Evolutionary conservation across 1,284 basidiomycete species (phyloP).

Genomic region (Mycocalia duriaeana): DNA sequence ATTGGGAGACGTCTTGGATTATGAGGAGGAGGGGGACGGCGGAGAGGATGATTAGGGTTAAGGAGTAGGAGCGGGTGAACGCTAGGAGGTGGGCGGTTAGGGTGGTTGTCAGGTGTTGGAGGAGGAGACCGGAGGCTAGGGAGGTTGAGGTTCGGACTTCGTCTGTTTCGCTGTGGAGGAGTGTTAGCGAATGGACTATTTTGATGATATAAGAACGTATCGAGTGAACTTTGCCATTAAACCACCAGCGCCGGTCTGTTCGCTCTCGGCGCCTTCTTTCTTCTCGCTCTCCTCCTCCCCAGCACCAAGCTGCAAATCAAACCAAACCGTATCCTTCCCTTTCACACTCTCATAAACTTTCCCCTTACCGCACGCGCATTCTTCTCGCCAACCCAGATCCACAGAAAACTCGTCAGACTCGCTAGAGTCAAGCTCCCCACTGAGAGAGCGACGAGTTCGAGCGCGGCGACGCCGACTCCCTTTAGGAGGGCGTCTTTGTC

Average conservation of each 20-base stretch:
- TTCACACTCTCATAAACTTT: slow-evolving; percentile 71
- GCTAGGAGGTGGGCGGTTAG: slow-evolving; percentile 80
- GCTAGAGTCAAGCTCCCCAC: slow-evolving; percentile 68
- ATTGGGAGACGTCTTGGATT: slow-evolving; percentile 74
- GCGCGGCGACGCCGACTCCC: slow-evolving; percentile 34
- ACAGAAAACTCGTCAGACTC: slow-evolving; percentile 73
- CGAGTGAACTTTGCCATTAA: slow-evolving; percentile 91
- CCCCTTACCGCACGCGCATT: slow-evolving; percentile 70
- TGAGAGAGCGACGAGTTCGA: slow-evolving; percentile 73
- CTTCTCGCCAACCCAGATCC: slow-evolving; percentile 87
- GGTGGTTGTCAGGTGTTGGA: slow-evolving; percentile 81
- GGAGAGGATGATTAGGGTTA: slow-evolving; percentile 83
- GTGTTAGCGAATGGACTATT: slow-evolving; percentile 4
- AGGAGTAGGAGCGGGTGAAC: slow-evolving; percentile 73
- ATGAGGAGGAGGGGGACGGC: slow-evolving; percentile 81
- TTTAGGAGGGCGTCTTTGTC: not conserved
- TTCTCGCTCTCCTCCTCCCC: slow-evolving; percentile 42
- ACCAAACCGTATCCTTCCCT: slow-evolving; percentile 80
- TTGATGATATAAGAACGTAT: slow-evolving; percentile 38
- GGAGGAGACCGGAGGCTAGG: slow-evolving; percentile 68
- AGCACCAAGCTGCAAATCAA: slow-evolving; percentile 77
- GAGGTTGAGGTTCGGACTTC: slow-evolving; percentile 86
- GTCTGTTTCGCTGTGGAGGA: slow-evolving; percentile 77
- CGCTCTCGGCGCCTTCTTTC: slow-evolving; percentile 30
- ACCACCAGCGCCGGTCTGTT: slow-evolving; percentile 79